A percentile compares a stretch with the other conserved stretches of the same genome.
These are phyloP conservation scores for Phytophthora pinifolia DNA, from an alignment of 352 stramenopile genomes.

Conservation along the genomic window DNA sequence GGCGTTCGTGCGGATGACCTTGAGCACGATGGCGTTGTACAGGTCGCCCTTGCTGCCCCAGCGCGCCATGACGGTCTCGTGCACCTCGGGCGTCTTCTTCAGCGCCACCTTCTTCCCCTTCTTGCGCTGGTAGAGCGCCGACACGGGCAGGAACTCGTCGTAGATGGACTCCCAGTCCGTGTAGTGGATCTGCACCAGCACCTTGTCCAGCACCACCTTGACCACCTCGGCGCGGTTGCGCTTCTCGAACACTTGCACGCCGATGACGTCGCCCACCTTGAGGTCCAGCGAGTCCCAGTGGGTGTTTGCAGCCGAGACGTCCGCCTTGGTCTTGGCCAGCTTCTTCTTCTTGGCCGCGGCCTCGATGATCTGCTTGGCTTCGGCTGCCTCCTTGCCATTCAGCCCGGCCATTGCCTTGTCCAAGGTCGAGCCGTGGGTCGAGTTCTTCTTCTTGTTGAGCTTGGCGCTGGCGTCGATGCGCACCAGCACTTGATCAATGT, in stretches of 20 bases:
- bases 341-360: conserved; percentile 30
- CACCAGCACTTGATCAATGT: conserved; percentile 69
- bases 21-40: conserved; percentile 80
- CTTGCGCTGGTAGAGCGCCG: conserved; percentile 57
- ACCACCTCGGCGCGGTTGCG: conserved; percentile 66
- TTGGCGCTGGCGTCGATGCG: conserved; percentile 55
- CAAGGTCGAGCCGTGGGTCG: conserved; percentile 27
- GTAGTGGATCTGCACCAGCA: conserved; percentile 80
- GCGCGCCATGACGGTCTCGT: conserved; percentile 73
- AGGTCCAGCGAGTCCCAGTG: conserved; percentile 71
- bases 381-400: conserved; percentile 30
- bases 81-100: conserved; percentile 62
- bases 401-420: conserved; percentile 26
- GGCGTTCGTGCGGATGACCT: conserved; percentile 74
- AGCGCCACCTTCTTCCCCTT: conserved; percentile 54
- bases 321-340: conserved; percentile 19
- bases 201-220: conserved; percentile 65
- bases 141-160: conserved; percentile 74
- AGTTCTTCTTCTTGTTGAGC: conserved; percentile 37
- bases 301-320: conserved; percentile 30
- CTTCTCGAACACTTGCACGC: conserved; percentile 78
- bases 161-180: conserved; percentile 83
- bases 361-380: conserved; percentile 31
- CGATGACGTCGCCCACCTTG: conserved; percentile 62
- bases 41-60: conserved; percentile 72